Conservation (phyloP, 1,284 basidiomycete genomes). For the Tylopilus orsonianus region DNA sequence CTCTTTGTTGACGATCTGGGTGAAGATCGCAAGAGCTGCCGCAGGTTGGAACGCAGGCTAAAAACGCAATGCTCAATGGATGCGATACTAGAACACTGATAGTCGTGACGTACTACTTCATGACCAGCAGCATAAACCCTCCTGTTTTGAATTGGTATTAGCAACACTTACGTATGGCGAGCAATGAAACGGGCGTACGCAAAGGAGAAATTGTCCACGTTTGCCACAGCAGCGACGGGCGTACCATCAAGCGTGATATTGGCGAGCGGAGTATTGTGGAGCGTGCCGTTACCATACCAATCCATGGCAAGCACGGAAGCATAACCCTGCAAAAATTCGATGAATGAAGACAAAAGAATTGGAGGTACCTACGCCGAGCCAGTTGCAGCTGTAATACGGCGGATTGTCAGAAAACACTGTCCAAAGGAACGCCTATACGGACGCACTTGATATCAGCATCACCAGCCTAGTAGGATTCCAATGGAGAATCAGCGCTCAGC, state of each 20-base stretch:
- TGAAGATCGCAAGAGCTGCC: constrained; percentile 56
- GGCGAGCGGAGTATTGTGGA: constrained; percentile 50
- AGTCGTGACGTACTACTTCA: constrained; percentile 48
- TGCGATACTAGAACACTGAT: not conserved
- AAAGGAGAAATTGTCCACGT: constrained; percentile 64
- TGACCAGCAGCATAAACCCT: constrained; percentile 57
- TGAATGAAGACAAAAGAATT: not conserved
- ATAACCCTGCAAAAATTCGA: constrained; percentile 33
- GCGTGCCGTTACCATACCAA: constrained; percentile 54
- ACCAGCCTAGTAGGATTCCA: constrained; percentile 45
- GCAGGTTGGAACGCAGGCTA: constrained; percentile 61
- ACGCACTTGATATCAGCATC: constrained; percentile 64
- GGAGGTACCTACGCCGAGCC: constrained; percentile 49
- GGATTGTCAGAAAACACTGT: not conserved
- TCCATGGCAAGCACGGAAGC: constrained; percentile 57
- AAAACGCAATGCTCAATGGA: constrained; percentile 10
- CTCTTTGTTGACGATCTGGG: constrained; percentile 50
- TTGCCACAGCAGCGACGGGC: constrained; percentile 56
- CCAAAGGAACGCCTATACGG: not conserved
- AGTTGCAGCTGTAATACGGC: constrained; percentile 51
- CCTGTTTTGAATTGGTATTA: constrained; percentile 29
- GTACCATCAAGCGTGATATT: constrained; percentile 56
- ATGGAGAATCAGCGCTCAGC: not conserved
- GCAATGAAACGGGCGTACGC: constrained; percentile 41
- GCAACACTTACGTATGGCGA: not conserved